phyloP scores from a whole-genome alignment of 1,284 basidiomycete genomes.

The Sphagnurus paluster region DNA sequence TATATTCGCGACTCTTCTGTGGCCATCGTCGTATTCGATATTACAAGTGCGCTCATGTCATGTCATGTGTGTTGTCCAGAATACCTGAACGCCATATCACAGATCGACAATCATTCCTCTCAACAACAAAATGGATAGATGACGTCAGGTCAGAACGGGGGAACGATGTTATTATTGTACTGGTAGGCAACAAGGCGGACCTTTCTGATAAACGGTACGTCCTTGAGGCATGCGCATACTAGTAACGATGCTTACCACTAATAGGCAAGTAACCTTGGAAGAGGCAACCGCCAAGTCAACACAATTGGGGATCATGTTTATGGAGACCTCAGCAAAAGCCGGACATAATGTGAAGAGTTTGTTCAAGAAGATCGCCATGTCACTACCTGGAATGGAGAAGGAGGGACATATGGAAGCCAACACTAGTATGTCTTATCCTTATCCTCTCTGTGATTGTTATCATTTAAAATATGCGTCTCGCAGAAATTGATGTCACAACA shows the following conservation, averaged over 20 bases:
- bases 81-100: constrained; percentile 8
- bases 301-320: constrained; percentile 95
- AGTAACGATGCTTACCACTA: constrained; percentile 2
- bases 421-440: constrained; percentile 62
- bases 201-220: constrained; percentile 86
- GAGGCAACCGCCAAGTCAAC: constrained; percentile 95
- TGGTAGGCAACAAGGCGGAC: constrained; percentile 99
- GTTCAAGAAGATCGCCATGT: constrained; percentile 99
- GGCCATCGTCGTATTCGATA: constrained; percentile 98
- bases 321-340: constrained; percentile 99
- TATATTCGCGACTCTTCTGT: constrained; percentile 99
- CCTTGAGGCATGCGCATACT: constrained; percentile 1
- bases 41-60: constrained; percentile 77
- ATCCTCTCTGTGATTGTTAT: background rate
- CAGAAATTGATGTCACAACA: constrained; percentile 83
- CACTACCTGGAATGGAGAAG: constrained; percentile 93
- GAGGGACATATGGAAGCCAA: constrained; percentile 72
- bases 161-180: constrained; percentile 97
- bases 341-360: constrained; percentile 99
- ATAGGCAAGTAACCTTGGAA: constrained; percentile 97
- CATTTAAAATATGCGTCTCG: constrained; percentile 5
- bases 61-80: constrained; percentile 2
- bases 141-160: constrained; percentile 98
- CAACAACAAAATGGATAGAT: constrained; percentile 99
- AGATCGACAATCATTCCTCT: constrained; percentile 97